Conservation (phyloP, 352 stramenopile genomes). For the Phytopythium chamaehyphon region DNA sequence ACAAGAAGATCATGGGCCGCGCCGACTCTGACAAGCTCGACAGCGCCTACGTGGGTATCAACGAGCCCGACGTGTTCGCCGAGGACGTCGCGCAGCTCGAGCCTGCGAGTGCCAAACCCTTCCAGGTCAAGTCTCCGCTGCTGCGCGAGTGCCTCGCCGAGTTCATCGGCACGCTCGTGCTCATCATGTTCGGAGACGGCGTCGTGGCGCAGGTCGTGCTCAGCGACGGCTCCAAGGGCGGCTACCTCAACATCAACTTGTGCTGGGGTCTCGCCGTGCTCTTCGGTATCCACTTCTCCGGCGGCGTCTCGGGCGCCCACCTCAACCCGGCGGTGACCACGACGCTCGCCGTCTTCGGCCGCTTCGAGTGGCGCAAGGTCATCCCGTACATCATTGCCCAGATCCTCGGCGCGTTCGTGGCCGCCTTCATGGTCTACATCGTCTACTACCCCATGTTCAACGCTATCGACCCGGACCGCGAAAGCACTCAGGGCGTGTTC, state of each 20-base stretch:
- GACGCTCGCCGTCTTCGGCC: conserved; percentile 42
- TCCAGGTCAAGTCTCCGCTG: conserved; percentile 32
- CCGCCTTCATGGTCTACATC: conserved; percentile 35
- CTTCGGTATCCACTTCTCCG: conserved; percentile 49
- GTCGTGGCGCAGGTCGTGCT: conserved; percentile 59
- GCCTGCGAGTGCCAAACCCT: conserved; percentile 6
- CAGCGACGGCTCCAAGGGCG: conserved; percentile 34
- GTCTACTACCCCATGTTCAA: conserved; percentile 53
- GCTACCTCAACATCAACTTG: conserved; percentile 55
- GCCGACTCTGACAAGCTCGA: conserved; percentile 7
- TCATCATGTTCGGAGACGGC: conserved; percentile 57
- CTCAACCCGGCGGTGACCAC: conserved; percentile 56
- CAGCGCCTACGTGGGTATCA: conserved; percentile 16
- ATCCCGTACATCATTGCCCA: conserved; percentile 35
- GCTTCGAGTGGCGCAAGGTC: conserved; percentile 43
- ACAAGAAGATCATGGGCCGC: background rate
- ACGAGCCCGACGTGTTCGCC: conserved; percentile 9
- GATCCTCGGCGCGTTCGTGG: conserved; percentile 41
- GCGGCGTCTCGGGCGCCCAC: conserved; percentile 46
- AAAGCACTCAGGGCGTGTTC: conserved; percentile 36
- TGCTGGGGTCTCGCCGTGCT: conserved; percentile 59
- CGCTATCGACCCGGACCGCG: conserved; percentile 33
- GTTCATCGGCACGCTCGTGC: conserved; percentile 53
- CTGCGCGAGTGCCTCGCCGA: conserved; percentile 59
- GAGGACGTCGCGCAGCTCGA: conserved; percentile 6